These are phyloP conservation scores for Malassezia yamatoensis DNA, from an alignment of 1,284 basidiomycete genomes.

Conservation along the genomic window DNA sequence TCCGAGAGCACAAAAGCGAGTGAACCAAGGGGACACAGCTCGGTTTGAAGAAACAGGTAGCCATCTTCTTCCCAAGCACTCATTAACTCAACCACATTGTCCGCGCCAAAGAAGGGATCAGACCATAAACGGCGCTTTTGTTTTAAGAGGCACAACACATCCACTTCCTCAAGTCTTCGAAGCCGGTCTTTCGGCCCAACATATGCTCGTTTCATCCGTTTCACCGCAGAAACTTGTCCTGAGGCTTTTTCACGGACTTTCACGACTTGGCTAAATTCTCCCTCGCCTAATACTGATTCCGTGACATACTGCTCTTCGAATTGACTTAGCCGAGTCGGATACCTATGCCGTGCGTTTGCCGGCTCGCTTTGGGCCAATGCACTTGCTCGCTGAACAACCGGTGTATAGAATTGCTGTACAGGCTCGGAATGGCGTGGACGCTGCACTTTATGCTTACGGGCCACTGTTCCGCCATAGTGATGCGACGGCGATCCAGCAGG, in stretches of 20 bases:
- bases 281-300: constrained; percentile 72
- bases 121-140: constrained; percentile 20
- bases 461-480: neutral
- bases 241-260: constrained; percentile 67
- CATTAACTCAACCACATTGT: constrained; percentile 67
- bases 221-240: constrained; percentile 69
- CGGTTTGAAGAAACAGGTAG: constrained; percentile 81
- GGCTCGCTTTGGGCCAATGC: constrained; percentile 9
- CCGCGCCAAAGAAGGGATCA: constrained; percentile 56
- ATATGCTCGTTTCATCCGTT: constrained; percentile 78
- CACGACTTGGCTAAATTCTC: constrained; percentile 87
- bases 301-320: constrained; percentile 57
- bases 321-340: constrained; percentile 15
- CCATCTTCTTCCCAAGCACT: constrained; percentile 96
- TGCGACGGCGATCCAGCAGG: constrained; percentile 31
- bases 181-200: constrained; percentile 74
- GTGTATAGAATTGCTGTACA: neutral
- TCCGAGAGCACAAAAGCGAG: constrained; percentile 84
- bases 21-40: constrained; percentile 85
- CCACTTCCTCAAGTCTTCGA: constrained; percentile 87
- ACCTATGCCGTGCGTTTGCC: constrained; percentile 5
- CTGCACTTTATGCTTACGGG: neutral
- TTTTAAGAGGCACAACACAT: constrained; percentile 69
- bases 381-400: neutral
- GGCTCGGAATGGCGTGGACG: constrained; percentile 17